Base-by-base conservation (phyloP, 495 filamentous ascomycete species). In the Ascobolus immersus region DNA sequence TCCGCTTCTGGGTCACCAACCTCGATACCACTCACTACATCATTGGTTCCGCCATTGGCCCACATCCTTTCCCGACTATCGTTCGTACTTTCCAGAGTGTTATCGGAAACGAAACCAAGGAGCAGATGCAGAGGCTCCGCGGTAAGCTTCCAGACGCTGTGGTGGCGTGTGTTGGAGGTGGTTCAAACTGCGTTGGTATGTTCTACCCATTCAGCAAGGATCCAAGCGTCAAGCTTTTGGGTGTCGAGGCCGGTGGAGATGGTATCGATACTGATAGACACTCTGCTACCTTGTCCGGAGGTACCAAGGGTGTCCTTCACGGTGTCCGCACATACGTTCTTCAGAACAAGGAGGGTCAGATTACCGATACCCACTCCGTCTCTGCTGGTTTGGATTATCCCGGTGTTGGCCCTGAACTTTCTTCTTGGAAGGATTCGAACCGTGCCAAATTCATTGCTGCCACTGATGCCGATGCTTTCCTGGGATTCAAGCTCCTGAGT, bases 381-480 rank as follows among this genome's bases (percentile, higher is more conserved):
- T 92, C 81, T n/a, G 86, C 86, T 2, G 89, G 86, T 38, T 67
- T 96, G 1, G 86, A 96, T 51, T 96, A 96, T 55, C 86, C 86
- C 3, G 86, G 81, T 48, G 86, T 96, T 19, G 86, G 86, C 0
- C 86, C 86, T 8, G 86, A 99, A 49, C 62, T 99, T 20, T 68
- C 70, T 11, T 62, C 60, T 39, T 94, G 89, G 86, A 99, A 99
- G 52, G 89, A 94, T 42, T 71, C 48, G 36, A 59, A 70, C 25
- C 64, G 86, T 0, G 86, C 86, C 33, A 70, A 71, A 46, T 99
- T 89, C 57, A 65, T 94, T 28, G 75, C 79, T 5, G 82, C 81
- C 12, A 92, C 80, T 0, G 86, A 99, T 50, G 77, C 78, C 4
- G 60, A 94, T 50, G 89, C 89, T 2, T 77, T 99, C 39, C 45